These are phyloP conservation scores for Biscogniauxia sp. DNA, from an alignment of 2,329 filamentous ascomycete genomes.

Conservation along the genomic window DNA sequence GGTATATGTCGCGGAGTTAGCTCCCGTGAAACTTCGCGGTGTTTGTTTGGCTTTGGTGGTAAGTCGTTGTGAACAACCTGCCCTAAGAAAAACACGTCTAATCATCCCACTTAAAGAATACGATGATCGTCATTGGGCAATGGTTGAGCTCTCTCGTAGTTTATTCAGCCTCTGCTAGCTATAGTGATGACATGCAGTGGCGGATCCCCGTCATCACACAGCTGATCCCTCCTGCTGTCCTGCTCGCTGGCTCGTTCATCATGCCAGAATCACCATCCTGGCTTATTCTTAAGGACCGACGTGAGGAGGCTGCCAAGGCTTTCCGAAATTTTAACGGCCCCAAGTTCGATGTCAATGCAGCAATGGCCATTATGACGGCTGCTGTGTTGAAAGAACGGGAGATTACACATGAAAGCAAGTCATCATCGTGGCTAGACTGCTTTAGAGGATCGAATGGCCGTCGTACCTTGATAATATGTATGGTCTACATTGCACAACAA, in stretches of 20 bases:
- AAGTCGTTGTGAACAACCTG: not conserved
- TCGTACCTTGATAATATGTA: constrained; percentile 30
- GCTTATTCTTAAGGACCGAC: not conserved
- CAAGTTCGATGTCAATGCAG: not conserved
- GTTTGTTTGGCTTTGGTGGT: constrained; percentile 29
- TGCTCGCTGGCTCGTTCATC: constrained; percentile 14
- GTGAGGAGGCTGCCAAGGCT: not conserved
- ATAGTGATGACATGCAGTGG: constrained; percentile 27
- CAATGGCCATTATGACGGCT: not conserved
- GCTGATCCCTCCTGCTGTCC: constrained; percentile 25
- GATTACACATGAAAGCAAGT: constrained; percentile 18
- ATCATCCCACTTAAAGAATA: constrained; percentile 18
- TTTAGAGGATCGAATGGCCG: constrained; percentile 29
- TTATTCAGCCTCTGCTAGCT: constrained; percentile 19
- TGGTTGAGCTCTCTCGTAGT: constrained; percentile 28
- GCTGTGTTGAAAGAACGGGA: constrained; percentile 13
- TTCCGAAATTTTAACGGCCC: not conserved
- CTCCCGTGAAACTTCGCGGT: constrained; percentile 31
- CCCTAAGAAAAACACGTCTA: not conserved
- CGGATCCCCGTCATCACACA: constrained; percentile 31
- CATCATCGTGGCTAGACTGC: constrained; percentile 25
- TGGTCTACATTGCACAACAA: constrained; percentile 33
- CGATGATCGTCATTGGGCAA: constrained; percentile 33
- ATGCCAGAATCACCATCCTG: not conserved
- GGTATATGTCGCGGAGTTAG: constrained; percentile 33